A percentile compares a stretch with the other conserved stretches of the same genome.
Conservation (phyloP, 805 yeast species). For the Candida peoriensis region DNA sequence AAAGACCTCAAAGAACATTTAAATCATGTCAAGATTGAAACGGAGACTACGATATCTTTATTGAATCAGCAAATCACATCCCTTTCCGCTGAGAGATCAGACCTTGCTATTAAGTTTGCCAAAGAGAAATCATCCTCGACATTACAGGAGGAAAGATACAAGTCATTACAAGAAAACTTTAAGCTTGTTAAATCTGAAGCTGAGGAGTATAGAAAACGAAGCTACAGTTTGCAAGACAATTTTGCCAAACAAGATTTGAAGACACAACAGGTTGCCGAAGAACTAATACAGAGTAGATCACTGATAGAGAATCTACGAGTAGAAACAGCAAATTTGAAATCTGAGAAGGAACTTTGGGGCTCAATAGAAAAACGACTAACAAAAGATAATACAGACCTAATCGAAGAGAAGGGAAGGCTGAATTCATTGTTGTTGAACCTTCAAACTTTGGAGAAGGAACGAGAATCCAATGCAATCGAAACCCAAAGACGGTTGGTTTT, state of each 20-base stretch:
- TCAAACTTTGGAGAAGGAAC: slow-evolving; percentile 57
- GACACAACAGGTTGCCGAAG: slow-evolving; percentile 45
- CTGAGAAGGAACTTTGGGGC: slow-evolving; percentile 50
- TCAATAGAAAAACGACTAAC: slow-evolving; percentile 45
- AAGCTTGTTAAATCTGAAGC: slow-evolving; percentile 40
- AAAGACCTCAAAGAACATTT: slow-evolving; percentile 14
- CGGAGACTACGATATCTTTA: slow-evolving; percentile 41
- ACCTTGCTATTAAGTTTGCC: slow-evolving; percentile 44
- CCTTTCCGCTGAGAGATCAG: slow-evolving; percentile 38
- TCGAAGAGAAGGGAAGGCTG: slow-evolving; percentile 54
- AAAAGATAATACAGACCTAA: slow-evolving; percentile 46
- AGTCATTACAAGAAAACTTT: slow-evolving; percentile 35
- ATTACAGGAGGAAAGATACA: slow-evolving; percentile 47
- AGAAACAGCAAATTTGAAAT: slow-evolving; percentile 42
- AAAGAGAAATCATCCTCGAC: slow-evolving; percentile 49
- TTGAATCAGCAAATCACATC: slow-evolving; percentile 42
- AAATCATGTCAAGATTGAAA: slow-evolving; percentile 27
- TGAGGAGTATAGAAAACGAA: slow-evolving; percentile 36
- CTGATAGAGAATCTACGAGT: slow-evolving; percentile 37
- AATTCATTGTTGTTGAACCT: slow-evolving; percentile 53
- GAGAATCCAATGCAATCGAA: slow-evolving; percentile 48
- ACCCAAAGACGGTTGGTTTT: slow-evolving; percentile 43
- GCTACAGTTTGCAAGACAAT: slow-evolving; percentile 35
- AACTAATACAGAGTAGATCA: slow-evolving; percentile 49
- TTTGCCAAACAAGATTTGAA: slow-evolving; percentile 43